These are phyloP conservation scores for Arthroderma sp. DNA, from an alignment of 2,329 filamentous ascomycete species.

Conservation along the genomic window DNA sequence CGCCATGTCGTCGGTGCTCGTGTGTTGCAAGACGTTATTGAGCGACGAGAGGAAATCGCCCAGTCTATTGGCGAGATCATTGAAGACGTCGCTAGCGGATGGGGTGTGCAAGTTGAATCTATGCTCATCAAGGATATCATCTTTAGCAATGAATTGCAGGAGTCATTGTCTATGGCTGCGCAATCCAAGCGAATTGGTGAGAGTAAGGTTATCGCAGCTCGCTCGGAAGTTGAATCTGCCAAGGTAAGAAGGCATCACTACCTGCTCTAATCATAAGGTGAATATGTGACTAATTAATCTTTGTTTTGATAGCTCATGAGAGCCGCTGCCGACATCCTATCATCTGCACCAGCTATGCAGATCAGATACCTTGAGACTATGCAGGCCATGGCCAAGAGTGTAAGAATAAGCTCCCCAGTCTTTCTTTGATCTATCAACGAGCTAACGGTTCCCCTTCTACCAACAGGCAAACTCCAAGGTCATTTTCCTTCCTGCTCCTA, in stretches of 20 bases:
- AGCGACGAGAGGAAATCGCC: conserved; percentile 93
- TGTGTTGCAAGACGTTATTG: conserved; percentile 93
- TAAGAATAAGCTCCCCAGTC: background rate
- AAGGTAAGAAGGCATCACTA: conserved; percentile 45
- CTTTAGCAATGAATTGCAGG: conserved; percentile 89
- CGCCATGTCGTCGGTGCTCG: conserved; percentile 93
- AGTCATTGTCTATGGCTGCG: conserved; percentile 93
- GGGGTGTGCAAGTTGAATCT: conserved; percentile 92
- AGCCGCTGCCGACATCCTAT: conserved; percentile 83
- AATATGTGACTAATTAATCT: background rate
- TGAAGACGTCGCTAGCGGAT: conserved; percentile 82
- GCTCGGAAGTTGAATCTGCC: conserved; percentile 89
- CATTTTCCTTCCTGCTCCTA: conserved; percentile 61
- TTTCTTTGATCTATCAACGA: background rate
- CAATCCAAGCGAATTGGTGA: conserved; percentile 98
- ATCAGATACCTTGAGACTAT: conserved; percentile 96
- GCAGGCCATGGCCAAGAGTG: conserved; percentile 94
- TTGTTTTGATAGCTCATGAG: conserved; percentile 22
- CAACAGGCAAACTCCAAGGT: conserved; percentile 60
- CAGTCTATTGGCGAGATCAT: conserved; percentile 94
- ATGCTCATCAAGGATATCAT: conserved; percentile 99
- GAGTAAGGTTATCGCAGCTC: conserved; percentile 93
- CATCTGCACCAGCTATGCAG: conserved; percentile 90
- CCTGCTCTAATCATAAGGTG: background rate
- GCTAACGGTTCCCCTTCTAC: background rate